Conservation (phyloP, 176 grass and related monocot species). For the Zoysia japonica region DNA sequence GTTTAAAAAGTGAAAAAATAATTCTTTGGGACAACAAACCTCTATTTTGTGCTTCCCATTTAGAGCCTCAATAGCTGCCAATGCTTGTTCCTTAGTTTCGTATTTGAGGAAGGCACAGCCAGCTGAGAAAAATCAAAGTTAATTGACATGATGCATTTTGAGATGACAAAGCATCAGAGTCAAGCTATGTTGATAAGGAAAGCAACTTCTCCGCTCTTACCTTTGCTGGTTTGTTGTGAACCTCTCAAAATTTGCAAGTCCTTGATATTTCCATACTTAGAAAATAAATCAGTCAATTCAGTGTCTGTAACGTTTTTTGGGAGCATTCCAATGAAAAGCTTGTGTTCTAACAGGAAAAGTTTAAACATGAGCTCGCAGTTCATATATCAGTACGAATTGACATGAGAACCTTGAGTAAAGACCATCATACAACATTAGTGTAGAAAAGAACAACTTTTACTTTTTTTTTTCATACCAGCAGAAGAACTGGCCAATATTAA, state of each 20-base stretch:
- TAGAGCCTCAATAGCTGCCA: constrained; percentile 84
- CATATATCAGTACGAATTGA: background rate
- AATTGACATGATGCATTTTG: constrained; percentile 33
- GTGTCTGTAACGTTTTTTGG: constrained; percentile 86
- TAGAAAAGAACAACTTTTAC: constrained; percentile 7
- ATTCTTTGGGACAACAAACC: constrained; percentile 28
- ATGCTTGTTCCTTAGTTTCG: constrained; percentile 94
- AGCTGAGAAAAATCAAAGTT: constrained; percentile 51
- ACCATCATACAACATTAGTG: background rate
- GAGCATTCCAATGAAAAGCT: constrained; percentile 99
- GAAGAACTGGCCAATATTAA: background rate
- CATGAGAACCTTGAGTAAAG: background rate
- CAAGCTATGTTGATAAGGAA: constrained; percentile 12
- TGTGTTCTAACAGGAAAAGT: constrained; percentile 67
- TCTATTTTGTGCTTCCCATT: constrained; percentile 63
- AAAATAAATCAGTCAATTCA: constrained; percentile 78
- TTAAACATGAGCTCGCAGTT: constrained; percentile 32
- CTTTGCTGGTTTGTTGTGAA: constrained; percentile 96
- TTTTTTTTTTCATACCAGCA: background rate
- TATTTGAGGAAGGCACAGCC: constrained; percentile 97
- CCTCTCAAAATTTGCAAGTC: constrained; percentile 97
- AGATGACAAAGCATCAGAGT: constrained; percentile 1
- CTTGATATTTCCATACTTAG: constrained; percentile 86
- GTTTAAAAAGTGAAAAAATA: background rate
- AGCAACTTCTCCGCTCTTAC: constrained; percentile 44